Evolutionary conservation across 176 grass and related monocot species (phyloP).

Genomic region (Oryza officinalis): DNA sequence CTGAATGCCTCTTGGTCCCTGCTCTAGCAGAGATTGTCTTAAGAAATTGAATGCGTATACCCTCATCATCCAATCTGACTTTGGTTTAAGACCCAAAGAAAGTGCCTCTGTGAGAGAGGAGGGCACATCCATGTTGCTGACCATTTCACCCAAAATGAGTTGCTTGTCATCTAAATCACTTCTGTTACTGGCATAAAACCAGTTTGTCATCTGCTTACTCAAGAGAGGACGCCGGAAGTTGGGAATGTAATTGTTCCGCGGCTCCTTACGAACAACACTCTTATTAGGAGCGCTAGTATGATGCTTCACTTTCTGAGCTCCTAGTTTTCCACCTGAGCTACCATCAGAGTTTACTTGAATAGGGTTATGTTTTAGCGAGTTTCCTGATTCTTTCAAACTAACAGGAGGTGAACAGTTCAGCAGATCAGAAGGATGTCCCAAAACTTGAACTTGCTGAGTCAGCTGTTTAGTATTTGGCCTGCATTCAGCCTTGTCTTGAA

Average conservation of each 20-base stretch:
- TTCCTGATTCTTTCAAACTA: constrained; percentile 23
- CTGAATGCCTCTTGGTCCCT: constrained; percentile 69
- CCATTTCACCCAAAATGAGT: constrained; percentile 63
- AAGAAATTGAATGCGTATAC: constrained; percentile 85
- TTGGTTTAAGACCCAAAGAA: constrained; percentile 68
- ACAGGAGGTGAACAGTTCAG: neutral
- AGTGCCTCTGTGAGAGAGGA: constrained; percentile 79
- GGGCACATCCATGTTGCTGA: constrained; percentile 60
- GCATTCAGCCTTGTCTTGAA: constrained; percentile 54
- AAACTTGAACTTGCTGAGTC: constrained; percentile 33
- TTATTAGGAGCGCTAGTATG: constrained; percentile 40
- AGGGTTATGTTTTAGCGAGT: constrained; percentile 20
- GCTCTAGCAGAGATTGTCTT: constrained; percentile 57
- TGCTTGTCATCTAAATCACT: constrained; percentile 73
- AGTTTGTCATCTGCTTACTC: constrained; percentile 81
- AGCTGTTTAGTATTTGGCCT: constrained; percentile 25
- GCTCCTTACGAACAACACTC: constrained; percentile 40
- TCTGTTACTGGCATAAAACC: constrained; percentile 62
- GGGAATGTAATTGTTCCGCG: constrained; percentile 57
- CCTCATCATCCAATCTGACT: constrained; percentile 89
- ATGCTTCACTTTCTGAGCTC: constrained; percentile 33
- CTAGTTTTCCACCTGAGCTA: constrained; percentile 32
- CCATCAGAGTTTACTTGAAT: constrained; percentile 36
- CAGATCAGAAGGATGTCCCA: constrained; percentile 27
- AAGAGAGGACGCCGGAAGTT: constrained; percentile 88